phyloP scores from a whole-genome alignment of 2,329 filamentous ascomycete species.

The Penicillium crustosum region DNA sequence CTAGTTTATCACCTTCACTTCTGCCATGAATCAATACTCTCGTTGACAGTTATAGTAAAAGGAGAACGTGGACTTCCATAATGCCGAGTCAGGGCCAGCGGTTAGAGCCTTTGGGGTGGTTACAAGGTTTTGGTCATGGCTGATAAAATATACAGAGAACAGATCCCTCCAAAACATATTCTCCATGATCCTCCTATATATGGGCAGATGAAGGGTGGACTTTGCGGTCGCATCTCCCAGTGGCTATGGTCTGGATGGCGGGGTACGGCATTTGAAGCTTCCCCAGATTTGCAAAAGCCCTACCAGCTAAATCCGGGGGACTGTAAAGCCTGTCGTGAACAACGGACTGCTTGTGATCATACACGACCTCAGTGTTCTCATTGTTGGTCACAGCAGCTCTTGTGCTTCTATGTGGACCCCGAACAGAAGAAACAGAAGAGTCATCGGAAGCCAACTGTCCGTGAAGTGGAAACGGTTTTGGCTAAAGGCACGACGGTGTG shows the following conservation, averaged over 20 bases:
- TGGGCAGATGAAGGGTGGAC: background rate
- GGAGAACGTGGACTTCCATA: background rate
- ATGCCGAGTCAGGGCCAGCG: background rate
- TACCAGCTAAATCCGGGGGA: constrained; percentile 9
- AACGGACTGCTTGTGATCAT: constrained; percentile 30
- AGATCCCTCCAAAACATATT: background rate
- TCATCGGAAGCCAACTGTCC: constrained; percentile 14
- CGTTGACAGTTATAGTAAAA: background rate
- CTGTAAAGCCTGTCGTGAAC: constrained; percentile 33
- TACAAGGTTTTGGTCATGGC: background rate
- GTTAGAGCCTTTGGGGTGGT: background rate
- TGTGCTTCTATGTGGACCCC: constrained; percentile 37
- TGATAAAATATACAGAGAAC: background rate
- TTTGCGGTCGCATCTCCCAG: constrained; percentile 19
- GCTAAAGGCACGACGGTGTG: background rate
- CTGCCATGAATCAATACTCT: background rate
- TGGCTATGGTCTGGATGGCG: constrained; percentile 27
- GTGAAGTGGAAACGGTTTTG: background rate
- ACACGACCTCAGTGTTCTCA: constrained; percentile 32
- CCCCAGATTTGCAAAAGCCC: constrained; percentile 12
- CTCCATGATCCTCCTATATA: background rate
- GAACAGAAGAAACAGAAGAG: constrained; percentile 16
- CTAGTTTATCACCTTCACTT: background rate
- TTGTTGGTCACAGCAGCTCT: constrained; percentile 33
- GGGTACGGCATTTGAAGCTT: constrained; percentile 10